Evolutionary conservation across 2,329 filamentous ascomycete genomes (phyloP), one percentile per base, ranked within the genome.

Genomic region (Aureobasidium namibiae): DNA sequence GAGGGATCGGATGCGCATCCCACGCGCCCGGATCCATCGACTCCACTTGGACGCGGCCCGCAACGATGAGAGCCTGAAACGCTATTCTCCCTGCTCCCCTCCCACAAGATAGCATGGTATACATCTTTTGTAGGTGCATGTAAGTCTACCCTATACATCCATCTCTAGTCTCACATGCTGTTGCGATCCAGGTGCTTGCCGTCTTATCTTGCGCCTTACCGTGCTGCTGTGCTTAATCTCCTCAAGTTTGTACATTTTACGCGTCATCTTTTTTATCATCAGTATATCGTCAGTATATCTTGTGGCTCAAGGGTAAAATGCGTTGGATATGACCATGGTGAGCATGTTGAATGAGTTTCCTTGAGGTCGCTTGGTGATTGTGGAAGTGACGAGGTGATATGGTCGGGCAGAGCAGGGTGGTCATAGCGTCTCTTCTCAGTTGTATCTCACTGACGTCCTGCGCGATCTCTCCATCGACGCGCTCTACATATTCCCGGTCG

Each of bases 11-110:
- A 42, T 42, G 49, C 50, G 38, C 38, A 41, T 54, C 50, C 38
- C 36, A 54, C 36, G 38, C 50, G 38, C 50, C 36, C 50, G 36
- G 34, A 54, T 52, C 24, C 50, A 54, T 54, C 23, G 36, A 54
- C 50, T 54, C 50, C 50, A 42, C 42, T 42, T 42, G 24, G 38
- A 33, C n/a, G n/a, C 50, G 50, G 50, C 24, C 50, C 50, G 50
- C 26, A 42, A 24, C 50, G 49, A 24, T 16, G 24, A 42, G 31
- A 24, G 26, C n/a, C 50, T 39, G 24, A 54, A 54, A 54, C 50
- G 26, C 50, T 42, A n/a, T 26, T 41, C 38, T 54, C 24, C 26
- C n/a, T 38, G 18, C 4, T 52, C 48, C n/a, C 18, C 11, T 4
- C n/a, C 21, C 21, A 14, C 3, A 31, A n/a, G 18, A 36, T 18